These are phyloP conservation scores for Nitzschia sp. DNA, from an alignment of 108 stramenopile species.

Conservation along the genomic window DNA sequence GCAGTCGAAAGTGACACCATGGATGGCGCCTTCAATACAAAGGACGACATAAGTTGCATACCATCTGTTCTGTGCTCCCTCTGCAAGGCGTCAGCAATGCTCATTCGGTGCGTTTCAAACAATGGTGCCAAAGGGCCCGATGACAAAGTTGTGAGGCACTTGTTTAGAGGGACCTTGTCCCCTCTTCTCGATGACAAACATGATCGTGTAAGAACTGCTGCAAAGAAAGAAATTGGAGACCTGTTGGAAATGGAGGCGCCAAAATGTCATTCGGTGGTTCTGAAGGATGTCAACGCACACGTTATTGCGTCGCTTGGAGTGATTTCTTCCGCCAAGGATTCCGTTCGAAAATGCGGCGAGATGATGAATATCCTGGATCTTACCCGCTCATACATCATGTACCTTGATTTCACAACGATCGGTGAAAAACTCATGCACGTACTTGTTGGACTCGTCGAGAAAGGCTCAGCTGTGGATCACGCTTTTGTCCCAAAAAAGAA, in stretches of 20 bases:
- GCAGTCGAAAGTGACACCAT: constrained; percentile 28
- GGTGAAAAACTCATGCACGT: constrained; percentile 49
- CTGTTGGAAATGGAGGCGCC: constrained; percentile 41
- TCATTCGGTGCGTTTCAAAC: constrained; percentile 13
- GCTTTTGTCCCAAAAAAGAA: constrained; percentile 38
- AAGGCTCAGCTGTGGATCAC: constrained; percentile 7
- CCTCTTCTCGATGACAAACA: constrained; percentile 48
- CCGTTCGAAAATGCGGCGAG: neutral
- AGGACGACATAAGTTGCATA: constrained; percentile 41
- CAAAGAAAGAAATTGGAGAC: constrained; percentile 39
- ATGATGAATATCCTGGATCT: constrained; percentile 2
- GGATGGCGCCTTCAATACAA: constrained; percentile 18
- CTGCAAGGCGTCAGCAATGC: constrained; percentile 38
- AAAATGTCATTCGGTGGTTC: constrained; percentile 28
- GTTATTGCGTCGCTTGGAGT: neutral
- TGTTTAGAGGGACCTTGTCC: constrained; percentile 52
- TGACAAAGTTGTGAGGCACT: constrained; percentile 17
- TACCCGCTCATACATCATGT: constrained; percentile 20
- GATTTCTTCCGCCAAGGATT: neutral
- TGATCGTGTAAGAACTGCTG: constrained; percentile 58
- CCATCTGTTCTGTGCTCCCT: constrained; percentile 25
- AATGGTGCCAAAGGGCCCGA: constrained; percentile 16
- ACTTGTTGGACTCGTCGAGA: constrained; percentile 41
- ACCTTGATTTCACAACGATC: constrained; percentile 45
- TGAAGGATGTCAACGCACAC: constrained; percentile 11